Conservation (phyloP, 2,329 filamentous ascomycete genomes). For the Thelonectria olida region DNA sequence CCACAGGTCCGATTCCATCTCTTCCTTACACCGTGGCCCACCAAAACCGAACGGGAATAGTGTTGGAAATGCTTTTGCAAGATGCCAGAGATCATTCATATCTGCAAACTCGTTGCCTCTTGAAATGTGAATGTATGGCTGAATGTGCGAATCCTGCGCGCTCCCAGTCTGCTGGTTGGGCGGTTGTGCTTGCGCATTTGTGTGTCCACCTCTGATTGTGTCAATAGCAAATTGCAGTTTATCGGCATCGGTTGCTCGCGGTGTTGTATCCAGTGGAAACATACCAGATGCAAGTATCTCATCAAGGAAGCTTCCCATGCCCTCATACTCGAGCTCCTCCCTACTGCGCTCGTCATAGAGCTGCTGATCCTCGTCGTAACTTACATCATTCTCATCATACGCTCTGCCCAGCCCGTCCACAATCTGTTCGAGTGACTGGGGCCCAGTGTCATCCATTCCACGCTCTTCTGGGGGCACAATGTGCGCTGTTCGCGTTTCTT, state of each 20-base stretch:
- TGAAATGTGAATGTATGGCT: slow-evolving; percentile 14
- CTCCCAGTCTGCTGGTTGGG: not conserved
- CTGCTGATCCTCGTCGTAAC: slow-evolving; percentile 3
- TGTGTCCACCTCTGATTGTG: slow-evolving; percentile 1
- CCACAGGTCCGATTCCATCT: not conserved
- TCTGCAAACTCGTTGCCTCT: slow-evolving; percentile 6
- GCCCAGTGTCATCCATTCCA: not conserved
- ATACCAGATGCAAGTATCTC: slow-evolving; percentile 13
- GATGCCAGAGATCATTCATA: slow-evolving; percentile 5
- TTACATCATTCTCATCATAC: slow-evolving; percentile 1
- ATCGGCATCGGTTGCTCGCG: slow-evolving; percentile 1
- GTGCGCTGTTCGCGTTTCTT: not conserved
- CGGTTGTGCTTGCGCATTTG: not conserved
- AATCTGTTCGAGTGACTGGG: slow-evolving; percentile 5
- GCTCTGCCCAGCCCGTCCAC: not conserved
- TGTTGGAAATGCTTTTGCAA: slow-evolving; percentile 15
- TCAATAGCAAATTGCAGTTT: slow-evolving; percentile 12
- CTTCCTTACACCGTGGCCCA: not conserved
- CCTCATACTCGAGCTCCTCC: slow-evolving; percentile 10
- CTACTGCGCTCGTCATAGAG: not conserved
- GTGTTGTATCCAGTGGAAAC: slow-evolving; percentile 10
- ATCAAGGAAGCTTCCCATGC: slow-evolving; percentile 4
- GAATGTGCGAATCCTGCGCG: not conserved
- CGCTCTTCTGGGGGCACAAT: not conserved
- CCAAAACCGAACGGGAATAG: slow-evolving; percentile 7